phyloP scores from a whole-genome alignment of 176 grass and related monocot genomes.

The Aegilops bicornis region DNA sequence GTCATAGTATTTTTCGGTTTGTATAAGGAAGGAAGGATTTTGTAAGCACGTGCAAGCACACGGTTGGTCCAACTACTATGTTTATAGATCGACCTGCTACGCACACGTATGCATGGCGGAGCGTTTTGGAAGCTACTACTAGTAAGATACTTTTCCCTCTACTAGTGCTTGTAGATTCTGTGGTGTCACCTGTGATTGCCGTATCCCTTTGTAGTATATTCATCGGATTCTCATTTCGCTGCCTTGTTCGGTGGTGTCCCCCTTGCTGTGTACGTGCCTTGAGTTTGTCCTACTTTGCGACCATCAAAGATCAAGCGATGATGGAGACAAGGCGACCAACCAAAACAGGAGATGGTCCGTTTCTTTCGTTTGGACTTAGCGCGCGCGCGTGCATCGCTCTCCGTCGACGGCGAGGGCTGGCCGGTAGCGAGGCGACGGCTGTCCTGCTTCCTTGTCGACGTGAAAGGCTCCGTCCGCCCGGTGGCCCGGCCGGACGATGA shows the following conservation, averaged over 20 bases:
- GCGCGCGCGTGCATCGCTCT: neutral
- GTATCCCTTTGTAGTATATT: neutral
- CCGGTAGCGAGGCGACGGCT: neutral
- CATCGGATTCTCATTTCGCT: neutral
- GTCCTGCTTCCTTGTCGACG: neutral
- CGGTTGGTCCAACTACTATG: neutral
- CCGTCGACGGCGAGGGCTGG: neutral
- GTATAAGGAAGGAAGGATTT: neutral
- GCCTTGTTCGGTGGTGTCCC: neutral
- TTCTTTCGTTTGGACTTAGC: neutral
- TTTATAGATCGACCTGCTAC: neutral
- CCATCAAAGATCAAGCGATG: neutral
- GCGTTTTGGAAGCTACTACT: neutral
- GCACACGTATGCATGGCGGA: neutral
- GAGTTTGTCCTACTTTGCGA: too few species aligned
- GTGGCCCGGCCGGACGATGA: neutral
- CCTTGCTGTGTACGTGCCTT: too few species aligned
- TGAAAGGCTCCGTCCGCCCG: neutral
- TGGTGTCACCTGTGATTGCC: neutral
- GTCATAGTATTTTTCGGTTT: neutral
- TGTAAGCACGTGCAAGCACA: neutral
- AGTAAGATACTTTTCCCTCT: neutral
- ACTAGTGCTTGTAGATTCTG: neutral
- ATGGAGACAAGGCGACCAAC: neutral
- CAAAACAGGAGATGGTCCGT: neutral